A percentile compares a stretch with the other conserved stretches of the same genome.
phyloP scores from a whole-genome alignment of 345 rosid genomes.

The Dimocarpus longan region DNA sequence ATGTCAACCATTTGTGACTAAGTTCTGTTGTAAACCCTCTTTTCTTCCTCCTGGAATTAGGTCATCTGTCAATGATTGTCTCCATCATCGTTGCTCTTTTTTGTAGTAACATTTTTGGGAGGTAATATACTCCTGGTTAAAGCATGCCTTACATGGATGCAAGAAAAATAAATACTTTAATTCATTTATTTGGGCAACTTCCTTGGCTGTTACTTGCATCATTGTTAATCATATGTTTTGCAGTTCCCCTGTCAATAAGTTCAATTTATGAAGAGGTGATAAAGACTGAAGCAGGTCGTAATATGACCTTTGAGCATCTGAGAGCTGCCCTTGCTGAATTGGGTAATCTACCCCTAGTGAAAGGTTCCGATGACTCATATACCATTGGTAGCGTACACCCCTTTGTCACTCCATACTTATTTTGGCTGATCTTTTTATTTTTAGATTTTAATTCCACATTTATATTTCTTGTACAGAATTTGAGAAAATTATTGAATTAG shows the following conservation, averaged over 20 bases:
- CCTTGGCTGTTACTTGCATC: background rate
- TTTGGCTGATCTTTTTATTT: conserved; percentile 14
- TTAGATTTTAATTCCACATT: conserved; percentile 8
- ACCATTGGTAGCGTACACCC: conserved; percentile 49
- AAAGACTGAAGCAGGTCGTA: conserved; percentile 72
- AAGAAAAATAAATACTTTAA: conserved; percentile 6
- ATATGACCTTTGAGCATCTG: conserved; percentile 71
- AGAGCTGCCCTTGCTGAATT: conserved; percentile 59
- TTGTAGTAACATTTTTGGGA: background rate
- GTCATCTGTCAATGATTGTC: background rate
- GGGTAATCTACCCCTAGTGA: conserved; percentile 54
- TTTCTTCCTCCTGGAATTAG: background rate
- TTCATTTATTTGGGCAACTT: conserved; percentile 19
- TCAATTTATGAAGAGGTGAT: conserved; percentile 83
- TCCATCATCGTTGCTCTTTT: background rate
- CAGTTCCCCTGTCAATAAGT: conserved; percentile 67
- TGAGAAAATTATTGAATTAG: conserved; percentile 61
- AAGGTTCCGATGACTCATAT: conserved; percentile 46
- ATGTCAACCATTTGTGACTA: background rate
- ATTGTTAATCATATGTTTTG: conserved; percentile 31
- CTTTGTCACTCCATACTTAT: conserved; percentile 12
- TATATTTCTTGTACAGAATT: conserved; percentile 52
- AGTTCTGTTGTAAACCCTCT: background rate
- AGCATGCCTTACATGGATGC: background rate
- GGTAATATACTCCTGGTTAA: background rate